These are phyloP conservation scores for Aspergillus melleus DNA, from an alignment of 2,329 filamentous ascomycete species.

Conservation along the genomic window DNA sequence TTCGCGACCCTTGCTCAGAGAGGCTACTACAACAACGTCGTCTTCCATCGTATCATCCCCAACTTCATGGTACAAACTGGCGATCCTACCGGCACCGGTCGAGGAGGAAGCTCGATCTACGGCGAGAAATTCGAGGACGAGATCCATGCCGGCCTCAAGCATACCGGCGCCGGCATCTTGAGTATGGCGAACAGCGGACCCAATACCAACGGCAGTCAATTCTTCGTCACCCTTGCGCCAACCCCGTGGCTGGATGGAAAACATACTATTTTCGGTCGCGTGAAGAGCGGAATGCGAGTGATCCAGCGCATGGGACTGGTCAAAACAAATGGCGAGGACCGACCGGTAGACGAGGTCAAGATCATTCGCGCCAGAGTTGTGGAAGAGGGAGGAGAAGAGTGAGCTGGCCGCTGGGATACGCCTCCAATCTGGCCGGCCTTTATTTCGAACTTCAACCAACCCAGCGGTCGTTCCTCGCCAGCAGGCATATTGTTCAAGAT, in stretches of 20 bases:
- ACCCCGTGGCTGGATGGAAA: conserved; percentile 97
- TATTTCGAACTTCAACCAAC: not conserved
- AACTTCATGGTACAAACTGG: conserved; percentile 97
- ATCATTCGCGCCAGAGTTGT: conserved; percentile 72
- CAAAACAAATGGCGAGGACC: conserved; percentile 77
- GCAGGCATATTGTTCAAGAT: not conserved
- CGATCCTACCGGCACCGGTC: conserved; percentile 89
- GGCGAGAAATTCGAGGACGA: conserved; percentile 95
- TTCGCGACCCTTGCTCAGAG: conserved; percentile 76
- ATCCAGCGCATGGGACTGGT: conserved; percentile 86
- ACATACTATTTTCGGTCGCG: conserved; percentile 93
- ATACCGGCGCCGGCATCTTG: conserved; percentile 90
- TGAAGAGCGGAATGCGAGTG: conserved; percentile 79
- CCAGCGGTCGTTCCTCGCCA: not conserved
- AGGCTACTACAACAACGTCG: conserved; percentile 82
- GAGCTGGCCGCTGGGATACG: conserved; percentile 15
- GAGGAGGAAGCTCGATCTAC: conserved; percentile 85
- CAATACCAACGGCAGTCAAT: conserved; percentile 92
- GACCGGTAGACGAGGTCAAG: conserved; percentile 77
- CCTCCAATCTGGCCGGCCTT: not conserved
- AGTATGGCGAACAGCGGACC: conserved; percentile 96
- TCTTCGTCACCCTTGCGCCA: conserved; percentile 91
- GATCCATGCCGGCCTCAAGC: conserved; percentile 74
- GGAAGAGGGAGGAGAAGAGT: conserved; percentile 56
- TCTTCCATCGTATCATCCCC: conserved; percentile 93